These are phyloP conservation scores for Wickerhamiella slavikovae DNA, from an alignment of 805 yeast species.

Conservation along the genomic window DNA sequence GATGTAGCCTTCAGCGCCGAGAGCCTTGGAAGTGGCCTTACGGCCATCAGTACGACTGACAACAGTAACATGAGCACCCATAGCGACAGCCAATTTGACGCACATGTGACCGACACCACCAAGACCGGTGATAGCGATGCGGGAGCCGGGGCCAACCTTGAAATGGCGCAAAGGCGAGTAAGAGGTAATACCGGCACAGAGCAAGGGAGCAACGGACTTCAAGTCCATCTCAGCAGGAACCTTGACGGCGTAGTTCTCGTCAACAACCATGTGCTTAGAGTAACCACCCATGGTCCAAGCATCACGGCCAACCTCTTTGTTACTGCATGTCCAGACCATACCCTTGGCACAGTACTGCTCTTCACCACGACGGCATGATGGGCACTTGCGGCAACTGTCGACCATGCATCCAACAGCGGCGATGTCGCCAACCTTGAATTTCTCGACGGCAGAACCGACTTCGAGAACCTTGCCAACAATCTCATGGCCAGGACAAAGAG, in stretches of 20 bases:
- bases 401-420: constrained; percentile 33
- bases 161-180: constrained; percentile 39
- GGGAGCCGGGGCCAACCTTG: constrained; percentile 28
- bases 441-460: constrained; percentile 43
- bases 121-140: constrained; percentile 39
- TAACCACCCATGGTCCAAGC: constrained; percentile 28
- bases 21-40: constrained; percentile 24
- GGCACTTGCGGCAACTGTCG: constrained; percentile 2
- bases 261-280: constrained; percentile 18
- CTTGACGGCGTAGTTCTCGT: constrained; percentile 42
- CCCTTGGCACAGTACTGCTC: constrained; percentile 1
- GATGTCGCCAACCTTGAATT: constrained; percentile 57
- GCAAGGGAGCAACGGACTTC: constrained; percentile 44
- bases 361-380: not conserved
- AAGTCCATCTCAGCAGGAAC: constrained; percentile 36
- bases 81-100: constrained; percentile 34
- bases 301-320: constrained; percentile 1
- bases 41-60: constrained; percentile 11
- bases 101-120: constrained; percentile 53
- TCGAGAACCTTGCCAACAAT: constrained; percentile 79
- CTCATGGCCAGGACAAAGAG: constrained; percentile 76
- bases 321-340: not conserved
- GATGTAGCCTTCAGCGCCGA: constrained; percentile 37
- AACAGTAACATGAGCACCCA: constrained; percentile 42
- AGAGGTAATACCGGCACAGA: too few species aligned